Conservation (phyloP, 1,139 yeast species). For the Zygoascus meyerae region DNA sequence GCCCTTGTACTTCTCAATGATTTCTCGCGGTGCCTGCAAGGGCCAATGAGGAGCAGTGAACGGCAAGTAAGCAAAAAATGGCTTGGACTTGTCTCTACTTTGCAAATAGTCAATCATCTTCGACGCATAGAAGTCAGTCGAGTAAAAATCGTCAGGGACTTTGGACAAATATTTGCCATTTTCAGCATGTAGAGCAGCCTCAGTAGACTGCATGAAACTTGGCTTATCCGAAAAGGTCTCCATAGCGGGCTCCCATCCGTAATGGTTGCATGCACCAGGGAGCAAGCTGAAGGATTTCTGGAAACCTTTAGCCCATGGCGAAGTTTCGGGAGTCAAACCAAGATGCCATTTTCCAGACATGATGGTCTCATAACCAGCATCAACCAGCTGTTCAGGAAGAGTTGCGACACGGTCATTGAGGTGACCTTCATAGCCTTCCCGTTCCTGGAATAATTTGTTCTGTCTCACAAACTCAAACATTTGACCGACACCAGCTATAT, state of each 20-base stretch:
- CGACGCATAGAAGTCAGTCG: slow-evolving; percentile 43
- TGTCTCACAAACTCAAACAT: slow-evolving; percentile 46
- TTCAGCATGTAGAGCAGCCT: slow-evolving; percentile 34
- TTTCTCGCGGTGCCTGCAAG: slow-evolving; percentile 48
- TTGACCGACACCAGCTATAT: slow-evolving; percentile 56
- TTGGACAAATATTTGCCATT: slow-evolving; percentile 34
- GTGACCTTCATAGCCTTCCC: slow-evolving; percentile 54
- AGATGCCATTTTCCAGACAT: slow-evolving; percentile 57
- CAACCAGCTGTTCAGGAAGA: slow-evolving; percentile 44
- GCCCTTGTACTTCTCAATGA: slow-evolving; percentile 45
- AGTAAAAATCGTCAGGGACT: slow-evolving; percentile 46
- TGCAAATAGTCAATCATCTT: slow-evolving; percentile 39
- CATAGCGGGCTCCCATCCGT: slow-evolving; percentile 42
- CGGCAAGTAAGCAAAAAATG: slow-evolving; percentile 49
- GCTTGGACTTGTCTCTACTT: slow-evolving; percentile 29
- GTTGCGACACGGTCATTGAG: slow-evolving; percentile 49
- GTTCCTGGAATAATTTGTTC: slow-evolving; percentile 28
- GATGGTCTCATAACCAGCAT: slow-evolving; percentile 47
- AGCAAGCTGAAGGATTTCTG: slow-evolving; percentile 45
- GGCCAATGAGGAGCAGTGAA: slow-evolving; percentile 64
- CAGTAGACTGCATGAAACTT: slow-evolving; percentile 12
- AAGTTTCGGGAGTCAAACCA: slow-evolving; percentile 45
- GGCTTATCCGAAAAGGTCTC: slow-evolving; percentile 23
- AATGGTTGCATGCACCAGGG: slow-evolving; percentile 58
- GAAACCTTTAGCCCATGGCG: slow-evolving; percentile 50